Conservation (phyloP, 352 stramenopile genomes). For the Ochromonadaceae sp. region DNA sequence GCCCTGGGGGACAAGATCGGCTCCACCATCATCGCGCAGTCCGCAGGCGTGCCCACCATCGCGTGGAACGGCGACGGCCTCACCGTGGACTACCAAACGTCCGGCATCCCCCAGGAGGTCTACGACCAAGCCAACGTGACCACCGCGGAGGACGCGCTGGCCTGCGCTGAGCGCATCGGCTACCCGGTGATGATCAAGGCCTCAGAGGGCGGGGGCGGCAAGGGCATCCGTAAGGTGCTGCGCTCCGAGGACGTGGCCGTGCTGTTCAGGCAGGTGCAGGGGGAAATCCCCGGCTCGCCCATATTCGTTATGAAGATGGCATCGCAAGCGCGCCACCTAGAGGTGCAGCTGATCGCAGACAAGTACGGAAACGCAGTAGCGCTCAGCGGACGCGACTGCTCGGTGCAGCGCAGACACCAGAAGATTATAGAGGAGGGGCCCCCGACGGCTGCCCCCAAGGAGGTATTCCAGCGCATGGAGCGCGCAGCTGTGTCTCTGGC, state of each 20-base stretch:
- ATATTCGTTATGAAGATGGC: conserved; percentile 99
- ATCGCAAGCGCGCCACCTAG: conserved; percentile 87
- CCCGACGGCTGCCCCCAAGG: conserved; percentile 72
- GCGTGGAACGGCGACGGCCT: conserved; percentile 95
- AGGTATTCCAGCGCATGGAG: conserved; percentile 96
- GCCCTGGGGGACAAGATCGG: conserved; percentile 99
- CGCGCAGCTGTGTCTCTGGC: conserved; percentile 83
- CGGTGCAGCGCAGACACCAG: conserved; percentile 95
- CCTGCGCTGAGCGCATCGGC: conserved; percentile 81
- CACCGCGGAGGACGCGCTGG: conserved; percentile 70
- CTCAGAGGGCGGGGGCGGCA: conserved; percentile 93
- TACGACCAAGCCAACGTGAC: conserved; percentile 82
- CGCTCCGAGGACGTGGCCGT: conserved; percentile 63
- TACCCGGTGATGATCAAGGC: conserved; percentile 99
- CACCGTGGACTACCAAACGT: conserved; percentile 64
- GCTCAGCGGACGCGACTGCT: conserved; percentile 97
- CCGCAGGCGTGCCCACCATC: conserved; percentile 93
- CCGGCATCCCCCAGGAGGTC: conserved; percentile 62
- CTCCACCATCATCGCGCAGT: conserved; percentile 98
- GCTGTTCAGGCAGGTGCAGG: conserved; percentile 88
- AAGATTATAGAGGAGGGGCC: conserved; percentile 99
- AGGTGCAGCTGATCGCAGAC: conserved; percentile 97
- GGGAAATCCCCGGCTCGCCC: conserved; percentile 92
- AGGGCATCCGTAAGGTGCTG: conserved; percentile 83
- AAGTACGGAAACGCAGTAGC: conserved; percentile 92